These are phyloP conservation scores for Graphilbum fragrans DNA, from an alignment of 2,329 filamentous ascomycete genomes.

Conservation along the genomic window DNA sequence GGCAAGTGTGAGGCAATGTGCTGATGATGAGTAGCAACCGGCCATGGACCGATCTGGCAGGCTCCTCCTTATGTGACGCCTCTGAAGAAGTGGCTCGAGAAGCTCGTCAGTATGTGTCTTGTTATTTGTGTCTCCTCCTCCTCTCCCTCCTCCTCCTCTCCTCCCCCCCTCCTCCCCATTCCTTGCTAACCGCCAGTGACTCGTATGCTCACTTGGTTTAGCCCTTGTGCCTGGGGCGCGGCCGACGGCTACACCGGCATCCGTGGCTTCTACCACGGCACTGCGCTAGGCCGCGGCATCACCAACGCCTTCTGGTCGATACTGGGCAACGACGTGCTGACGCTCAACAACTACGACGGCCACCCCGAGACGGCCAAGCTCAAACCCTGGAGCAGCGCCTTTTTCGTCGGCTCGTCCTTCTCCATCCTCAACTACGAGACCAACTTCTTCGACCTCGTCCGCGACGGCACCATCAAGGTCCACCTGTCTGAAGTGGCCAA, in stretches of 20 bases:
- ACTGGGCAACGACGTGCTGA: slow-evolving; percentile 41
- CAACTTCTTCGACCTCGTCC: slow-evolving; percentile 44
- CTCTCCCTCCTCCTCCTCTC: not conserved
- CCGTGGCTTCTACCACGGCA: slow-evolving; percentile 44
- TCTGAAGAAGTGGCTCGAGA: slow-evolving; percentile 55
- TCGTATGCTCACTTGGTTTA: slow-evolving; percentile 61
- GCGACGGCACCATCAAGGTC: slow-evolving; percentile 35
- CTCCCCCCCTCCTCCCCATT: not conserved
- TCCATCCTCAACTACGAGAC: slow-evolving; percentile 49
- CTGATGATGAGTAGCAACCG: slow-evolving; percentile 18
- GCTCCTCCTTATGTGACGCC: slow-evolving; percentile 51
- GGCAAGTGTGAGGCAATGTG: no score
- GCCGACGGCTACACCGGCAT: slow-evolving; percentile 46
- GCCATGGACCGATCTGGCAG: slow-evolving; percentile 48
- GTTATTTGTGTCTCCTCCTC: not conserved
- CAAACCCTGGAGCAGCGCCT: slow-evolving; percentile 36
- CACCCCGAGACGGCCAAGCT: slow-evolving; percentile 41
- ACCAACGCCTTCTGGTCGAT: slow-evolving; percentile 46
- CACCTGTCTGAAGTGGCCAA: slow-evolving; percentile 38
- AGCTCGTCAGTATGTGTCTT: slow-evolving; percentile 39
- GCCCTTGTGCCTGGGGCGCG: slow-evolving; percentile 60
- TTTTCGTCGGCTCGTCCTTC: slow-evolving; percentile 41
- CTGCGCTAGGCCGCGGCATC: slow-evolving; percentile 40
- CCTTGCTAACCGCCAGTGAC: slow-evolving; percentile 25
- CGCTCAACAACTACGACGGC: slow-evolving; percentile 38